Percentiles rank a stretch among this genome's conserved stretches.
Conservation (phyloP, 2,329 filamentous ascomycete genomes). For the Apiospora rasikravindrae region DNA sequence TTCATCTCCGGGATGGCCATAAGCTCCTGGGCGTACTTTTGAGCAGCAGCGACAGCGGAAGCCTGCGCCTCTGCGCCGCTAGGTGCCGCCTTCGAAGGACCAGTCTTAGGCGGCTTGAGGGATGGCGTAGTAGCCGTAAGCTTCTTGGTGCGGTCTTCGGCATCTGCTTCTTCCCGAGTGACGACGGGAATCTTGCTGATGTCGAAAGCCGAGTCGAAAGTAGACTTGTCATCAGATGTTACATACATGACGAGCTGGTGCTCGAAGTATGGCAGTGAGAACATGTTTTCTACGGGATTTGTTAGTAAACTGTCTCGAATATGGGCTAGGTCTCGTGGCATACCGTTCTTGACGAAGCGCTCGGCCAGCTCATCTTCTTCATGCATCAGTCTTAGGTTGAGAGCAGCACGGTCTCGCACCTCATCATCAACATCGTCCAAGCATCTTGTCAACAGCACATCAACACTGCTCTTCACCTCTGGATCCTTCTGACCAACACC, state of each 20-base stretch:
- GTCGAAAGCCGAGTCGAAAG: conserved; percentile 87
- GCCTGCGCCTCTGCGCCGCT: conserved; percentile 76
- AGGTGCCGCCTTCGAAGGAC: conserved; percentile 73
- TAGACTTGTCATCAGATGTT: conserved; percentile 85
- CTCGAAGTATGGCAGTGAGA: conserved; percentile 91
- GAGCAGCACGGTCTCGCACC: conserved; percentile 90
- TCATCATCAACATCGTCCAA: conserved; percentile 98
- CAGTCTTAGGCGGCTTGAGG: conserved; percentile 87
- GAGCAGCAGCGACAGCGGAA: conserved; percentile 77
- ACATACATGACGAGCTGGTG: conserved; percentile 98
- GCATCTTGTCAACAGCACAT: conserved; percentile 89
- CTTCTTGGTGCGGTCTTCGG: conserved; percentile 96
- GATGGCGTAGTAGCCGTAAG: conserved; percentile 90
- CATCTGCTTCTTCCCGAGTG: conserved; percentile 92
- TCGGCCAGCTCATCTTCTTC: conserved; percentile 87
- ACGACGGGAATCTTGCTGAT: conserved; percentile 90
- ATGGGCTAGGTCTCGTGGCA: conserved; percentile 30
- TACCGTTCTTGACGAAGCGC: conserved; percentile 92
- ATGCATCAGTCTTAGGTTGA: conserved; percentile 90
- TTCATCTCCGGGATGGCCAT: conserved; percentile 89
- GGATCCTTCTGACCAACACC: conserved; percentile 95
- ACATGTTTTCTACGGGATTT: conserved; percentile 81
- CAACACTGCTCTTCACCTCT: conserved; percentile 95
- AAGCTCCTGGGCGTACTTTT: conserved; percentile 88
- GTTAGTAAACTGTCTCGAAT: conserved; percentile 33